phyloP scores from a whole-genome alignment of 2,329 filamentous ascomycete genomes.

The Coniosporium tulheliwenetii region DNA sequence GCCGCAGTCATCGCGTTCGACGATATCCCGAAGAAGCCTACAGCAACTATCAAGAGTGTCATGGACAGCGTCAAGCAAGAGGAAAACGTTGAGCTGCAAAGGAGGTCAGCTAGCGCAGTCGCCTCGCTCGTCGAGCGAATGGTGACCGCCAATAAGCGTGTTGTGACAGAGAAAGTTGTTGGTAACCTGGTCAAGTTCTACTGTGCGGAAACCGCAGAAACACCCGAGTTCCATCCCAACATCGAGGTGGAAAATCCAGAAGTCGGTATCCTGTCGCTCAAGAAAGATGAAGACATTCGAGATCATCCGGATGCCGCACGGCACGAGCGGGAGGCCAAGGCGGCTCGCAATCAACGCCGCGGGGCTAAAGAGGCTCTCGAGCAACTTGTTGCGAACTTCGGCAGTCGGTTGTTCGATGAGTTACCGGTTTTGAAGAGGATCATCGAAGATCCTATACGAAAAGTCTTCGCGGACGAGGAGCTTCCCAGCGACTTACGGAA shows the following conservation, averaged over 20 bases:
- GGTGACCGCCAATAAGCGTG: conserved; percentile 61
- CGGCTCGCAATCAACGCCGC: conserved; percentile 75
- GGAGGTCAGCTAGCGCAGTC: conserved; percentile 71
- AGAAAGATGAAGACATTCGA: conserved; percentile 90
- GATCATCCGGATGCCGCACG: conserved; percentile 84
- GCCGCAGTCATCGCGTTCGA: conserved; percentile 80
- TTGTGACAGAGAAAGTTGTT: conserved; percentile 88
- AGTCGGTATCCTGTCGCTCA: conserved; percentile 74
- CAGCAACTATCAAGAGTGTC: conserved; percentile 81
- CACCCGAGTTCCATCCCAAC: conserved; percentile 83
- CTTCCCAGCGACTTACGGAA: conserved; percentile 61
- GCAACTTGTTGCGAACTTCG: conserved; percentile 68
- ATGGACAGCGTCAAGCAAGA: conserved; percentile 98
- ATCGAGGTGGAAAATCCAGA: conserved; percentile 42
- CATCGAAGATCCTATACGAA: conserved; percentile 66
- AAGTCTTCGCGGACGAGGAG: conserved; percentile 51
- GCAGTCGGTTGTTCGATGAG: conserved; percentile 58
- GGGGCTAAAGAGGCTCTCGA: conserved; percentile 91
- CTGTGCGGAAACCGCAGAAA: conserved; percentile 94
- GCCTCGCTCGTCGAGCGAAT: conserved; percentile 77
- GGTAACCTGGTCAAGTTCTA: conserved; percentile 94
- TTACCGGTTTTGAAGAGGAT: conserved; percentile 69
- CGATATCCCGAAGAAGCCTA: conserved; percentile 82
- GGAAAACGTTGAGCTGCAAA: conserved; percentile 78
- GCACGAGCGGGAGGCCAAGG: conserved; percentile 78